These are phyloP conservation scores for Peziza echinospora DNA, from an alignment of 495 filamentous ascomycete genomes.

Conservation along the genomic window DNA sequence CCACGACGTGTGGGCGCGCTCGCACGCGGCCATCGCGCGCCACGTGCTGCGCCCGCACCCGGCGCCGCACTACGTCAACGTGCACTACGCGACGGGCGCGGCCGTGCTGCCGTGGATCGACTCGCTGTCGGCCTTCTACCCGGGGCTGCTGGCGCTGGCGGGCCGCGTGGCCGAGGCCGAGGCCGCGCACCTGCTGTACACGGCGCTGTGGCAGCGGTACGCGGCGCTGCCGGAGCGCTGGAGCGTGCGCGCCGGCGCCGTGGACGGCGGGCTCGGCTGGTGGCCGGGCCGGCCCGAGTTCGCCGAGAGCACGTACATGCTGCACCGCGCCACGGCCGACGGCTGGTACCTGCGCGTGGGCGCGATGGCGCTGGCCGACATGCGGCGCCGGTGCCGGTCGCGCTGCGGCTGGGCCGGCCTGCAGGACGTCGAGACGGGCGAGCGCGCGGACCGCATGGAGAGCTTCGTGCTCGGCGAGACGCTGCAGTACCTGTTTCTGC, in stretches of 20 bases:
- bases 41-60: constrained; percentile 54
- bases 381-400: constrained; percentile 78
- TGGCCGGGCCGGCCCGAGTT: constrained; percentile 92
- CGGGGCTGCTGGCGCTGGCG: constrained; percentile 66
- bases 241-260: constrained; percentile 63
- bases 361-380: constrained; percentile 81
- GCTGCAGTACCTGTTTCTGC: constrained; percentile 76
- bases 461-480: constrained; percentile 97
- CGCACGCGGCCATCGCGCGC: constrained; percentile 64
- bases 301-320: constrained; percentile 81
- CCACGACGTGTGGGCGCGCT: constrained; percentile 62
- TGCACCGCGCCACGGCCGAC: constrained; percentile 82
- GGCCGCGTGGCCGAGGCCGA: constrained; percentile 81
- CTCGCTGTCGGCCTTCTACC: constrained; percentile 84
- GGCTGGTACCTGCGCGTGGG: constrained; percentile 92
- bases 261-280: constrained; percentile 77
- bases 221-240: constrained; percentile 82
- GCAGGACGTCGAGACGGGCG: constrained; percentile 75
- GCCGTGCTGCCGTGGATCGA: constrained; percentile 52
- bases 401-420: constrained; percentile 87
- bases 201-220: constrained; percentile 85
- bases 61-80: constrained; percentile 81
- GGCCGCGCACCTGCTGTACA: constrained; percentile 66
- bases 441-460: constrained; percentile 90
- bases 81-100: constrained; percentile 66